A percentile compares a stretch with the other conserved stretches of the same genome.
These are phyloP conservation scores for Quercus lobata DNA, from an alignment of 331 rosid genomes.

Conservation along the genomic window DNA sequence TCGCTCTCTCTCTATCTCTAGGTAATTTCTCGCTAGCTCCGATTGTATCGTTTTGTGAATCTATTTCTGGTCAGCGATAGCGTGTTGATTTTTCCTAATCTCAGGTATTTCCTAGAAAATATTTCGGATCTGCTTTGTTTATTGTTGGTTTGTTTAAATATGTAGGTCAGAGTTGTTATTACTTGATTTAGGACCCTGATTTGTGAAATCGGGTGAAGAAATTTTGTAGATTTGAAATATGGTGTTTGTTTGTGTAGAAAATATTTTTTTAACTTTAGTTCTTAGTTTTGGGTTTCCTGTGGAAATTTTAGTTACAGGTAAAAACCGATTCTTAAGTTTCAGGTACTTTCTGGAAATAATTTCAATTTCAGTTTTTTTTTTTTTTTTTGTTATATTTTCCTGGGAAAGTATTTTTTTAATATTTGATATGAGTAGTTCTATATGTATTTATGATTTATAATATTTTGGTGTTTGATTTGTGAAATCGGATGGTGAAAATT, in stretches of 20 bases:
- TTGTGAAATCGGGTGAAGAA: too few species aligned
- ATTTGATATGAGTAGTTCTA: not conserved
- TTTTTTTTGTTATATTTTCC: not conserved
- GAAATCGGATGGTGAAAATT: not conserved
- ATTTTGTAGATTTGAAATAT: too few species aligned
- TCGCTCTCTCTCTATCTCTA: not conserved
- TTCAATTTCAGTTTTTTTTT: too few species aligned
- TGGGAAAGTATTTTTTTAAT: not conserved
- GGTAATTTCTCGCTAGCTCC: not conserved
- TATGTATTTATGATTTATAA: not conserved
- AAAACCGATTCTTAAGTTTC: too few species aligned
- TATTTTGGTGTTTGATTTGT: not conserved
- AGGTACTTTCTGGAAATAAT: too few species aligned
- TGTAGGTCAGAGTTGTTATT: too few species aligned
- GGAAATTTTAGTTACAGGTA: too few species aligned
- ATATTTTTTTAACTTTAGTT: not conserved
- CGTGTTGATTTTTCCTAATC: not conserved
- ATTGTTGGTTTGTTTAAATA: not conserved
- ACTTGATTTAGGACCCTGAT: too few species aligned
- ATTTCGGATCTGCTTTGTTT: not conserved
- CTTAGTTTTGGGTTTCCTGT: too few species aligned
- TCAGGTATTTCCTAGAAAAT: constrained; percentile 14
- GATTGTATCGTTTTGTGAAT: not conserved
- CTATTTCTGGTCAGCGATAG: not conserved
- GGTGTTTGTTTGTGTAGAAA: too few species aligned